Base-by-base conservation (phyloP, 2,329 filamentous ascomycete species). In the Leptographium wingfieldii region DNA sequence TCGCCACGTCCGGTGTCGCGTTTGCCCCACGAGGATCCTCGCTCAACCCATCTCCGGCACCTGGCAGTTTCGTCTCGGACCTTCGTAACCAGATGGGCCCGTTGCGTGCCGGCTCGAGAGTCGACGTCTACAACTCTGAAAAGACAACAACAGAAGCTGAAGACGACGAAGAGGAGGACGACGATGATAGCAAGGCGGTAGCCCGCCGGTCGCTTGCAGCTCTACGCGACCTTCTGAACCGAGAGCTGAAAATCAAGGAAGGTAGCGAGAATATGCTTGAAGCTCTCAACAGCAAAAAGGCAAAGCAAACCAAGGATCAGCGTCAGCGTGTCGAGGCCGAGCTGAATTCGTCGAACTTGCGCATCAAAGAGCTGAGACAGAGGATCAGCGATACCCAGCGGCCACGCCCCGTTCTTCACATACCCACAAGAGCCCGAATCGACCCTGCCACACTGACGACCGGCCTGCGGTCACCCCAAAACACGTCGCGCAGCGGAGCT, bases 241-340 rank as follows among this genome's bases (percentile, higher is more conserved):
- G 95, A 68, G 95, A 99, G 75, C 86, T 92, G 75, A 97, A 97
- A 78, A 97, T 99, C 70, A 96, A 95, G 73, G 88, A 92, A 68
- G 94, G 94, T 25, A 96, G 92, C 61, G 94, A 99, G 77, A 99
- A 99, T 71, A 86, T 99, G 82, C 79, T 99, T 48, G 94, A 99
- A 75, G 94, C 94, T 14, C 76, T 99, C 65, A 90, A 96, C 71
- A 82, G 85, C 53, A 99, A 99, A 74, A 96, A 95, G 72, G 87
- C 90, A 54, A 99, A 97, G 74, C 92, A 97, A 71, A 88, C 88
- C 64, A 95, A 92, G 70, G 92, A 92, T 62, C 89, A 92, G 70
- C 82, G 89, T 53, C 77, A 81, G 62, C 81, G 82, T 66, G 88
- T 92, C 33, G 89, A 99, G 75, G 87, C 88, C 56, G 94, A 99